These are phyloP conservation scores for Herpotrichia juniperi DNA, from an alignment of 2,329 filamentous ascomycete species.

Conservation along the genomic window DNA sequence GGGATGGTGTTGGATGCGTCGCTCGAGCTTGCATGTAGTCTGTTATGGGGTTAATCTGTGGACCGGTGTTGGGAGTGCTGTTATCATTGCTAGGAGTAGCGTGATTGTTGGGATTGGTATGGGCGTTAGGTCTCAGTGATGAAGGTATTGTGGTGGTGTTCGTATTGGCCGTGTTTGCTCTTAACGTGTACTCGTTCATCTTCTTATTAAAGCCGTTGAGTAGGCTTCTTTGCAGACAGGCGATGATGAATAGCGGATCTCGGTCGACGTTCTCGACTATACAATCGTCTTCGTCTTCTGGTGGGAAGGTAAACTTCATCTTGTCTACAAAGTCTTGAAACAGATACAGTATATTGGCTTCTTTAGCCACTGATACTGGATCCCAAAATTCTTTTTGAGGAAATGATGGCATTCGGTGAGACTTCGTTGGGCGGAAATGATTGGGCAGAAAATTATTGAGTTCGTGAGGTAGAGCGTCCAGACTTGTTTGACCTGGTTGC, in stretches of 20 bases:
- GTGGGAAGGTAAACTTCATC: constrained; percentile 20
- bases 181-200: constrained; percentile 15
- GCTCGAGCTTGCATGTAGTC: neutral
- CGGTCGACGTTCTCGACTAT: constrained; percentile 3
- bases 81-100: neutral
- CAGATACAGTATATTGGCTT: constrained; percentile 16
- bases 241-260: constrained; percentile 20
- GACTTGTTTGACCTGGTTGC: constrained; percentile 12
- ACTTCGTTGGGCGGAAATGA: neutral
- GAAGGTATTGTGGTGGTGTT: neutral
- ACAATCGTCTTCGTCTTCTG: neutral
- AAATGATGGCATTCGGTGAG: neutral
- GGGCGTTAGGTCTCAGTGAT: neutral
- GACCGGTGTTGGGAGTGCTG: neutral
- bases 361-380: constrained; percentile 20
- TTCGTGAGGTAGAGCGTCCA: constrained; percentile 16
- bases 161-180: neutral
- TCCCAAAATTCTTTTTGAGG: constrained; percentile 12
- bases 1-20: neutral
- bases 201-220: constrained; percentile 23
- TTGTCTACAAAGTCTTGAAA: constrained; percentile 24
- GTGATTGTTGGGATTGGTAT: neutral
- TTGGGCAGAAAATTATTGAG: constrained; percentile 11
- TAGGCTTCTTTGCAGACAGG: constrained; percentile 19
- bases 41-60: neutral